phyloP scores from a whole-genome alignment of 2,329 filamentous ascomycete genomes.

The Plectosphaerella plurivora region DNA sequence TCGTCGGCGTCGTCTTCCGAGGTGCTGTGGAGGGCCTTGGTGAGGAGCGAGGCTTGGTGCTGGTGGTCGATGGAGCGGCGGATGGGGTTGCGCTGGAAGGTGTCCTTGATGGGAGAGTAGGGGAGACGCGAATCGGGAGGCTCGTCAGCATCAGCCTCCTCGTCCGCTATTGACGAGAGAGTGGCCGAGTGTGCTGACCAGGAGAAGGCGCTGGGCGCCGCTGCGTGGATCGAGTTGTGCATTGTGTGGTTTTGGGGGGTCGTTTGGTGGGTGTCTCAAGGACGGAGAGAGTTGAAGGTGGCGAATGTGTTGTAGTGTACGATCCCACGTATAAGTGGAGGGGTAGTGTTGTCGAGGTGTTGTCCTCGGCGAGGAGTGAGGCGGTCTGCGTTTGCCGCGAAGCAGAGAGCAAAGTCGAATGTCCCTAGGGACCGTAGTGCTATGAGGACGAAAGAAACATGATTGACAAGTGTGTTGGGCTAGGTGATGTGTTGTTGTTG shows the following conservation, averaged over 20 bases:
- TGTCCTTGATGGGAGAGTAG: slow-evolving; percentile 22
- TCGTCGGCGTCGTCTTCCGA: slow-evolving; percentile 51
- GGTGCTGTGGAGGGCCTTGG: slow-evolving; percentile 70
- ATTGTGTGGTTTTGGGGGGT: slow-evolving; percentile 16
- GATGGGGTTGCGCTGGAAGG: slow-evolving; percentile 43
- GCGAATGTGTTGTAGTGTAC: too few relatives aligned
- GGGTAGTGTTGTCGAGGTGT: neutral
- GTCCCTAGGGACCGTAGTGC: slow-evolving; percentile 41
- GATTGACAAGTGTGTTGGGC: slow-evolving; percentile 5
- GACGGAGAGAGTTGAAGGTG: neutral
- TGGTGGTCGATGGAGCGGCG: slow-evolving; percentile 38
- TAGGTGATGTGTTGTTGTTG: neutral
- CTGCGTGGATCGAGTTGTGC: slow-evolving; percentile 28
- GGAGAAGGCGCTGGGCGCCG: slow-evolving; percentile 37
- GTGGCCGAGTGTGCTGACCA: slow-evolving; percentile 40
- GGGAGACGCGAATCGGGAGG: slow-evolving; percentile 62
- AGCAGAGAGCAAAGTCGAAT: slow-evolving; percentile 10
- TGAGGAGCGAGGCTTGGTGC: slow-evolving; percentile 79
- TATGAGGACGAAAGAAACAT: slow-evolving; percentile 28
- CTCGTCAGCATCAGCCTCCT: slow-evolving; percentile 80
- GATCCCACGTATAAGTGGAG: neutral
- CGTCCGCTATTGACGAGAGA: slow-evolving; percentile 38
- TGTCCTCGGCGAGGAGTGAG: too few relatives aligned
- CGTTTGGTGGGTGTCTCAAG: neutral
- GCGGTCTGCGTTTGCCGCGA: neutral